phyloP scores from a whole-genome alignment of 2,329 filamentous ascomycete species.

The Emericellopsis atlantica region DNA sequence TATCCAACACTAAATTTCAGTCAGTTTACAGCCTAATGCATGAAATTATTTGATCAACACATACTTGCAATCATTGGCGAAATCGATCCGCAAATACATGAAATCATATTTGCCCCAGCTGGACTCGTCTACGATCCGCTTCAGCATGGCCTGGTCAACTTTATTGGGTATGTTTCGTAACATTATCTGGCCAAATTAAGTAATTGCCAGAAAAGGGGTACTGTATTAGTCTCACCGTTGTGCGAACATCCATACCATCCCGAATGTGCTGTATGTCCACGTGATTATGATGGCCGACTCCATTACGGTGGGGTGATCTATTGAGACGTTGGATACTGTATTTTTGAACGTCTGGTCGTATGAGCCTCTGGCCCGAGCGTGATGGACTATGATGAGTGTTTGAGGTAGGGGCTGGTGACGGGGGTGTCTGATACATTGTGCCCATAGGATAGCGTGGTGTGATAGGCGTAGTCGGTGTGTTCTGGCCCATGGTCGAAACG shows the following conservation, averaged over 20 bases:
- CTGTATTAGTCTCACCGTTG: conserved; percentile 42
- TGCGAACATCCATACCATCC: conserved; percentile 59
- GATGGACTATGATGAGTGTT: conserved; percentile 27
- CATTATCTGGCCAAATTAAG: conserved; percentile 55
- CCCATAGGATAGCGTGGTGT: conserved; percentile 17
- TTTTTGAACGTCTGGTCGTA: conserved; percentile 27
- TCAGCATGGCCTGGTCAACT: conserved; percentile 65
- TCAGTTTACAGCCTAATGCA: background rate
- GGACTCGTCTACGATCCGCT: conserved; percentile 65
- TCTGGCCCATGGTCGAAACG: conserved; percentile 7
- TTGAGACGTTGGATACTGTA: conserved; percentile 34
- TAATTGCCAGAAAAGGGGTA: background rate
- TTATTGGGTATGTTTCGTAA: conserved; percentile 90
- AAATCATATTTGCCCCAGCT: conserved; percentile 84
- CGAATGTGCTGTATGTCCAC: conserved; percentile 49
- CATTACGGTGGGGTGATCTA: conserved; percentile 32
- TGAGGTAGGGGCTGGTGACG: conserved; percentile 18
- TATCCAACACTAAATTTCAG: conserved; percentile 64
- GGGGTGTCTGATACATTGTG: conserved; percentile 16
- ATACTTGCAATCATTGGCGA: conserved; percentile 73
- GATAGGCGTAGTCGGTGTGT: conserved; percentile 14
- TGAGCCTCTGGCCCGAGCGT: conserved; percentile 18
- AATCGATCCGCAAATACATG: conserved; percentile 86
- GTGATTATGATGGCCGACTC: conserved; percentile 43
- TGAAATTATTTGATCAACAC: conserved; percentile 17